Evolutionary conservation across 441 rosid species (phyloP).

Genomic region (Arabidopsis lyrata): DNA sequence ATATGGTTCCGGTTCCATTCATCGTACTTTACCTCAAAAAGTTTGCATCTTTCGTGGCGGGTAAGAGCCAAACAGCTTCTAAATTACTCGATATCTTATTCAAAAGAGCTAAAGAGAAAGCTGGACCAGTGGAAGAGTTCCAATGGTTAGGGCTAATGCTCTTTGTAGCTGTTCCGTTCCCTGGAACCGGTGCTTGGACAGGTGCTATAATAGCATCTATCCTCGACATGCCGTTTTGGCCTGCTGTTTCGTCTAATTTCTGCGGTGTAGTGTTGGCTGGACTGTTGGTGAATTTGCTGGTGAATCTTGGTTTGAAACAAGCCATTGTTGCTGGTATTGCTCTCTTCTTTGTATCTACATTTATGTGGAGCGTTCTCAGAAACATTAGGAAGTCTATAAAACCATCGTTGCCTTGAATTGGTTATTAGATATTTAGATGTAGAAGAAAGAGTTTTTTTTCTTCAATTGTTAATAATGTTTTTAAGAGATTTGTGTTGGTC

Average conservation of each 20-base stretch:
- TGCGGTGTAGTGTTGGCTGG: constrained; percentile 86
- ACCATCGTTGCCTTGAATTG: constrained; percentile 46
- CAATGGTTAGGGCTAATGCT: constrained; percentile 96
- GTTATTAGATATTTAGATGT: not conserved
- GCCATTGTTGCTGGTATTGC: constrained; percentile 68
- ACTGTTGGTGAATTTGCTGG: constrained; percentile 80
- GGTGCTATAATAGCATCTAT: constrained; percentile 89
- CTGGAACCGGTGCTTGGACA: constrained; percentile 98
- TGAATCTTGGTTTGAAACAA: constrained; percentile 82
- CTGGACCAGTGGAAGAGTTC: constrained; percentile 89
- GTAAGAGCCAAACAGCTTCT: constrained; percentile 66
- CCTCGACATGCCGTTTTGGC: constrained; percentile 94
- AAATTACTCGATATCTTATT: constrained; percentile 64
- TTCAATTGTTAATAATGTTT: constrained; percentile 25
- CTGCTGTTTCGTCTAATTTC: constrained; percentile 81
- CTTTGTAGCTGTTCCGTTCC: constrained; percentile 94
- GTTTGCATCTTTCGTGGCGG: constrained; percentile 75
- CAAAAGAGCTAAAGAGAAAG: constrained; percentile 76
- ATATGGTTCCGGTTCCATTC: constrained; percentile 97
- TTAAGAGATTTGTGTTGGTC: constrained; percentile 4
- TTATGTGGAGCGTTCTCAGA: constrained; percentile 85
- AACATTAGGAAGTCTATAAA: constrained; percentile 60
- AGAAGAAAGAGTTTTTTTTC: not conserved
- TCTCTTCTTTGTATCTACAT: constrained; percentile 76
- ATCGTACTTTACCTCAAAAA: constrained; percentile 79